phyloP scores from a whole-genome alignment of 148 eudicot species.

The Silene conica region DNA sequence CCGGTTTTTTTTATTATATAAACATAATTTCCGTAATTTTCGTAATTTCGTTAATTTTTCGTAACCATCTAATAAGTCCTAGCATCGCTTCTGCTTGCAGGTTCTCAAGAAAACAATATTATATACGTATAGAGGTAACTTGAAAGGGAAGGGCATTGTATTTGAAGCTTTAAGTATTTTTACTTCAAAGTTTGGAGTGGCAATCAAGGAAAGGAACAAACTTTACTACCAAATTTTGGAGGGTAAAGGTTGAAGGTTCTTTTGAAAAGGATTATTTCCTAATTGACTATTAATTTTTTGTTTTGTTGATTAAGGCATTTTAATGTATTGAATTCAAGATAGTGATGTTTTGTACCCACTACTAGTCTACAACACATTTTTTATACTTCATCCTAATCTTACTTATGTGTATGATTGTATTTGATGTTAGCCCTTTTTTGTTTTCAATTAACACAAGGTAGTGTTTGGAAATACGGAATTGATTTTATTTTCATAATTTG shows the following conservation, averaged over 20 bases:
- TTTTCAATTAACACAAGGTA: no score
- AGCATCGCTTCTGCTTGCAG: no score
- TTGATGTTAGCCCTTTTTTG: not conserved
- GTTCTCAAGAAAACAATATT: no score
- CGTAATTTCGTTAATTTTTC: no score
- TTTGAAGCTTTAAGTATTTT: slow-evolving; percentile 22
- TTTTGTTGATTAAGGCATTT: slow-evolving; percentile 14
- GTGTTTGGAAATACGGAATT: no score
- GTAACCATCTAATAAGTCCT: no score
- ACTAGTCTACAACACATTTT: not conserved
- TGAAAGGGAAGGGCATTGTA: slow-evolving; percentile 35
- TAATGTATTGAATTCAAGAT: slow-evolving; percentile 6
- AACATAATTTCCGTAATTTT: no score
- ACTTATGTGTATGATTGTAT: slow-evolving; percentile 7
- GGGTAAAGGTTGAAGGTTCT: slow-evolving; percentile 17
- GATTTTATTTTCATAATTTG: no score
- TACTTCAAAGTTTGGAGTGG: slow-evolving; percentile 30
- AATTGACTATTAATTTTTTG: not conserved
- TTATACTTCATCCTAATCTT: slow-evolving; percentile 3
- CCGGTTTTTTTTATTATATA: not conserved
- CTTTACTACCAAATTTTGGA: not conserved
- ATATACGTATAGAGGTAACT: slow-evolving; percentile 27
- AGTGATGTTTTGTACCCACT: slow-evolving; percentile 13
- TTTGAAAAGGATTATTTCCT: not conserved
- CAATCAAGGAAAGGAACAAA: slow-evolving; percentile 28